phyloP scores from a whole-genome alignment of 768 basidiomycete genomes.

The Tylopilus subfusipes region DNA sequence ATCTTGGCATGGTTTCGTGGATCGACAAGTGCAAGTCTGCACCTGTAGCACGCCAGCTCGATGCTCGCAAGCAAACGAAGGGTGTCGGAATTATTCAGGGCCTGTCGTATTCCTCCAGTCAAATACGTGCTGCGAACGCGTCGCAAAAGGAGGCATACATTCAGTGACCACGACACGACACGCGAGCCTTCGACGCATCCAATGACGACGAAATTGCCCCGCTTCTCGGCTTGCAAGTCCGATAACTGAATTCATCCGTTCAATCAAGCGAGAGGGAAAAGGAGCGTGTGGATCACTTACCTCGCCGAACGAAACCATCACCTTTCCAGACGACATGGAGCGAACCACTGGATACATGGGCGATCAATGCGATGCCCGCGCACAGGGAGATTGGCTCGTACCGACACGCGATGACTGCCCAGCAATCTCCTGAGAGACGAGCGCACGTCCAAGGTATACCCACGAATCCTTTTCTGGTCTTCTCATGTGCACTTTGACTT shows the following conservation, averaged over 20 bases:
- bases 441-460: slow-evolving; percentile 75
- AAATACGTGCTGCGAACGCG: slow-evolving; percentile 6
- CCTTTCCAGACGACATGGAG: slow-evolving; percentile 60
- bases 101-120: slow-evolving; percentile 40
- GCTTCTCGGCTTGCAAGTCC: slow-evolving; percentile 80
- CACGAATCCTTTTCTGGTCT: slow-evolving; percentile 76
- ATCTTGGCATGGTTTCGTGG: slow-evolving; percentile 61
- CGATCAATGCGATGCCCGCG: slow-evolving; percentile 5
- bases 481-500: slow-evolving; percentile 83
- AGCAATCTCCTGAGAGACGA: slow-evolving; percentile 69
- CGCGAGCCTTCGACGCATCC: slow-evolving; percentile 70
- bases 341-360: slow-evolving; percentile 29
- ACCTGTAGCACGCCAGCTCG: slow-evolving; percentile 79
- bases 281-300: slow-evolving; percentile 35
- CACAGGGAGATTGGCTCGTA: slow-evolving; percentile 35
- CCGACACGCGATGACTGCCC: slow-evolving; percentile 81
- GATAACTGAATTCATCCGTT: slow-evolving; percentile 41
- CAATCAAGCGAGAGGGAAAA: not conserved
- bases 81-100: slow-evolving; percentile 79
- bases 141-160: slow-evolving; percentile 44
- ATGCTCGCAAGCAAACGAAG: slow-evolving; percentile 78
- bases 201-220: slow-evolving; percentile 84
- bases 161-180: slow-evolving; percentile 83
- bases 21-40: slow-evolving; percentile 64
- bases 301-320: slow-evolving; percentile 68